Evolutionary conservation across 208 protist genomes (phyloP), one percentile per base, ranked within the genome.

Genomic region (Wallacemonas sp.): DNA sequence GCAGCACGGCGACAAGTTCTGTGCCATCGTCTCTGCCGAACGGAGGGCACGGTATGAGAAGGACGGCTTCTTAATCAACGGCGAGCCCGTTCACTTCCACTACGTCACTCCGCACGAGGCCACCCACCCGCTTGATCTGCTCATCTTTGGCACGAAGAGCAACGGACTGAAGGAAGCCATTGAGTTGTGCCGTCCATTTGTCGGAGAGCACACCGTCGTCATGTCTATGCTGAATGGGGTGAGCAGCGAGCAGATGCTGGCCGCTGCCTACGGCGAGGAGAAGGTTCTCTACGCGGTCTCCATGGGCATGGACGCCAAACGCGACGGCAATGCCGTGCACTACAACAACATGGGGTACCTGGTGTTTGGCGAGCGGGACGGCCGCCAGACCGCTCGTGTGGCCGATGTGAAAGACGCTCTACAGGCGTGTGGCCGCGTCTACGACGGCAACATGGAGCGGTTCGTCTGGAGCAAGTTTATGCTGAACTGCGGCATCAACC

Each of bases 181-280:
- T 39, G 58, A 71, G 17, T 59, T 46, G 13, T 42, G 57, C 12
- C 48, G 57, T n/a, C 66, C 66, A 1, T 71, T 71, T 34, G 57
- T 71, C n/a, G 66, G 66, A 3, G 57, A 55, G 8, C 8, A 59
- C 45, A 71, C 66, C 13, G 39, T 63, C 1, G 57, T 71, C 26
- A 4, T 71, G 2, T 71, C 66, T 1, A 55, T 71, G 34, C 66
- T 71, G 1, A 71, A 71, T 42, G 66, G 66, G 19, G 54, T 71
- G 15, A 58, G 44, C 26, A 65, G 57, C 17, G 66, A 71, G 37
- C 57, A 65, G 24, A 54, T 63, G 24, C 55, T 71, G 2, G 57
- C 19, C 15, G 66, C 19, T 1, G 66, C 66, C 3, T 65, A 60
- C 33, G 66, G 66, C 2, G 22, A 57, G 21, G 66, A 71, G 10